Evolutionary conservation across 192 early-diverging fungal species (phyloP), one percentile per base, ranked within the genome.

Genomic region (Coemansia sp.): DNA sequence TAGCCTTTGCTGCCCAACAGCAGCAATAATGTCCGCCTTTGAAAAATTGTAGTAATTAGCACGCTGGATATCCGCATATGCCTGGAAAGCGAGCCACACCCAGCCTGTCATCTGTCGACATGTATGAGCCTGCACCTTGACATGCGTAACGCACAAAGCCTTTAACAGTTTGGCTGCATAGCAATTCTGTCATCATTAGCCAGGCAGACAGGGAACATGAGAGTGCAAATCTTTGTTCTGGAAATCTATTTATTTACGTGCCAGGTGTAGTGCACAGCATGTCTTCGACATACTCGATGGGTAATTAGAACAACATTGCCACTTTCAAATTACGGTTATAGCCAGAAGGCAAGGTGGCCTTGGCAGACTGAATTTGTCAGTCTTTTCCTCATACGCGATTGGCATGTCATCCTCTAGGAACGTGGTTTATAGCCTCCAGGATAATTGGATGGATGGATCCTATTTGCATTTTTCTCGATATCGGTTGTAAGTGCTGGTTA

Each of bases 331-430:
- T 8, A 9, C 19, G 18, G 17, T 21, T 9, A 43, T 21, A 43
- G 41, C 7, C 17, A 17, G 17, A 1, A 22, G 8, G 19, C 10
- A 43, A 9, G 1, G 19, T 22, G 7, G 18, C 18, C 41, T 5
- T 18, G 8, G 0, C 17, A 21, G 19, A 0, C 18, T 8, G 8
- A 43, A 19, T 17, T 98, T n/a, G n/a, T n/a, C n/a, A n/a, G n/a
- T n/a, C n/a, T n/a, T n/a, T n/a, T n/a, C n/a, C n/a, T n/a, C n/a
- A n/a, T n/a, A n/a, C n/a, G n/a, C n/a, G n/a, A n/a, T n/a, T n/a
- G n/a, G n/a, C n/a, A n/a, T n/a, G n/a, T n/a, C n/a, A n/a, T n/a
- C n/a, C n/a, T n/a, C n/a, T n/a, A n/a, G n/a, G n/a, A n/a, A n/a
- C n/a, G n/a, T n/a, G n/a, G n/a, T n/a, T n/a, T n/a, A n/a, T n/a